These are phyloP conservation scores for Candida ponderosae DNA, from an alignment of 805 yeast genomes.

Conservation along the genomic window DNA sequence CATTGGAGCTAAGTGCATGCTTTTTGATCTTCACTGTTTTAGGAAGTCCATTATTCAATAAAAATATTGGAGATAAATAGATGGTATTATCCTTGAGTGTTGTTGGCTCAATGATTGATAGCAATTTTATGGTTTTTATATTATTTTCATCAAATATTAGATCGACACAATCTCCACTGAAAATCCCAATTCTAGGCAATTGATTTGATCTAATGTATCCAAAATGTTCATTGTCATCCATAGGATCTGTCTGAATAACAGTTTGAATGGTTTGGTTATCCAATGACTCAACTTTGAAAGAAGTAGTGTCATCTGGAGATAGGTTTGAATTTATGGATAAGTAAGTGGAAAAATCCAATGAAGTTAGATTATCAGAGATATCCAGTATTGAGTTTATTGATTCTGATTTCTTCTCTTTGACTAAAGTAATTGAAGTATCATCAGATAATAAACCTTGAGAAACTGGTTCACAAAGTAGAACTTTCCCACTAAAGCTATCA, in stretches of 20 bases:
- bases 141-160: slow-evolving; percentile 12
- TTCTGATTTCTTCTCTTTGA: slow-evolving; percentile 22
- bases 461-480: slow-evolving; percentile 64
- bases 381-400: slow-evolving; percentile 7
- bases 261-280: slow-evolving; percentile 3
- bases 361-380: not conserved
- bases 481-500: slow-evolving; percentile 26
- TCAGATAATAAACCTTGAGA: slow-evolving; percentile 51
- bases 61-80: slow-evolving; percentile 57
- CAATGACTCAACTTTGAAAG: slow-evolving; percentile 3
- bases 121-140: slow-evolving; percentile 24
- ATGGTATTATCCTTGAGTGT: slow-evolving; percentile 29
- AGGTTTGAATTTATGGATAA: slow-evolving; percentile 1
- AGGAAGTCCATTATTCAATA: slow-evolving; percentile 38
- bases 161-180: slow-evolving; percentile 60
- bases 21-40: slow-evolving; percentile 9
- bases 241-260: slow-evolving; percentile 4
- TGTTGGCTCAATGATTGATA: slow-evolving; percentile 62
- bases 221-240: slow-evolving; percentile 38
- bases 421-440: slow-evolving; percentile 47
- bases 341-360: slow-evolving; percentile 12
- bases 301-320: not conserved
- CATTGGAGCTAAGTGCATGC: slow-evolving; percentile 12
- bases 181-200: slow-evolving; percentile 49
- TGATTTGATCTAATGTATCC: slow-evolving; percentile 18